Percentiles rank a stretch among this genome's conserved stretches.
phyloP scores from a whole-genome alignment of 352 stramenopile species.

The Phytopythium mirpurense region DNA sequence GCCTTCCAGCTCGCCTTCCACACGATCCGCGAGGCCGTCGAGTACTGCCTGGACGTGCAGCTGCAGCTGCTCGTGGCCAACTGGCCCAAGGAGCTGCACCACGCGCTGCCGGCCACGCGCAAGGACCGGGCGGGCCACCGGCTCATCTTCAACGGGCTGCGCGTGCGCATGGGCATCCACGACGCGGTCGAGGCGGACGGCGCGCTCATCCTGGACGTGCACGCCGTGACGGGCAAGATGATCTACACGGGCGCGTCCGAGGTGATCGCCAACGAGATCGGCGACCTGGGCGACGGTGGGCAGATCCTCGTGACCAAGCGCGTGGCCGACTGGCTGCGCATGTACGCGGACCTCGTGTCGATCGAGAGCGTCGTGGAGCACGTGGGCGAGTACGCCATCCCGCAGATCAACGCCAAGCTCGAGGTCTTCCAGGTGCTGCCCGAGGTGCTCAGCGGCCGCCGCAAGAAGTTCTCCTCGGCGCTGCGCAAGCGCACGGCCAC shows the following conservation, averaged over 20 bases:
- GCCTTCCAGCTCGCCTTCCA: constrained; percentile 72
- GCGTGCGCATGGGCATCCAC: constrained; percentile 51
- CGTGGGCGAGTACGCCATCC: constrained; percentile 29
- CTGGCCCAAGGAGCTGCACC: constrained; percentile 60
- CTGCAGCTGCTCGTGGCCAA: constrained; percentile 40
- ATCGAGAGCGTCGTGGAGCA: constrained; percentile 28
- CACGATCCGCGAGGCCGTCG: constrained; percentile 51
- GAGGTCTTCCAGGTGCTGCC: constrained; percentile 30
- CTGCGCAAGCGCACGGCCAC: constrained; percentile 14
- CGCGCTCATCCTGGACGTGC: constrained; percentile 24
- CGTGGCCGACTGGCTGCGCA: constrained; percentile 40
- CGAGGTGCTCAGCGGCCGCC: constrained; percentile 17
- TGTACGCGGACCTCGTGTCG: constrained; percentile 27
- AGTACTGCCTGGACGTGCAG: constrained; percentile 60
- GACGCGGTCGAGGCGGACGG: constrained; percentile 33
- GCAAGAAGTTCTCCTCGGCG: constrained; percentile 23
- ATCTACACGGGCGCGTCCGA: constrained; percentile 43
- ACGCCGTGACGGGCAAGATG: constrained; percentile 44
- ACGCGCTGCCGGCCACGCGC: constrained; percentile 35
- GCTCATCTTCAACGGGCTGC: constrained; percentile 40
- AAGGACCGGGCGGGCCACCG: constrained; percentile 26
- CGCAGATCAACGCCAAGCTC: constrained; percentile 27
- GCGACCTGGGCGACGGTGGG: constrained; percentile 38
- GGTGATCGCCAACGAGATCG: constrained; percentile 43
- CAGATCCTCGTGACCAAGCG: constrained; percentile 47